A percentile compares a stretch with the other conserved stretches of the same genome.
These are phyloP conservation scores for Acer yangbiense DNA, from an alignment of 345 rosid species.

Conservation along the genomic window DNA sequence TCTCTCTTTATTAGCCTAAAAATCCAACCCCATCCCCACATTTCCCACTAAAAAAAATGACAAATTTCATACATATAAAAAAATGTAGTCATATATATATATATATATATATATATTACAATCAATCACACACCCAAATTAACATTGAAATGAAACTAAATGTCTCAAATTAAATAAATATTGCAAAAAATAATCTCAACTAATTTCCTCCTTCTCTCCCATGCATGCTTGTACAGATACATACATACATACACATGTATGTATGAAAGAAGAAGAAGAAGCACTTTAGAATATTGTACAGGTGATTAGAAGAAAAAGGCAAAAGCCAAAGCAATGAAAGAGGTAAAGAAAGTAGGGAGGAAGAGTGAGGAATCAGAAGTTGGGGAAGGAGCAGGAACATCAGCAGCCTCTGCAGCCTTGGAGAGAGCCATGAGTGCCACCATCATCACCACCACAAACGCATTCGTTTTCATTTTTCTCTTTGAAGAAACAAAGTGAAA, in stretches of 20 bases:
- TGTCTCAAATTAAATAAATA: neutral
- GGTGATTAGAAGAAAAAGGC: constrained; percentile 36
- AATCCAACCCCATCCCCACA: neutral
- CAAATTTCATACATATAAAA: neutral
- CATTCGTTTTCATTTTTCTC: constrained; percentile 33
- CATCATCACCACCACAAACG: constrained; percentile 27
- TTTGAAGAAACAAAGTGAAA: neutral
- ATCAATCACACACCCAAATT: constrained; percentile 15
- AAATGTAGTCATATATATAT: neutral
- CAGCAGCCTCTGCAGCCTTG: constrained; percentile 36
- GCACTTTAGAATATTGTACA: neutral
- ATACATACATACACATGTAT: neutral
- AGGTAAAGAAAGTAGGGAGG: constrained; percentile 40
- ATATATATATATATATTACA: neutral
- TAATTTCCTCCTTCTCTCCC: neutral
- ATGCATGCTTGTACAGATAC: too few relatives aligned
- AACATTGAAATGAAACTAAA: constrained; percentile 6
- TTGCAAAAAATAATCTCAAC: neutral
- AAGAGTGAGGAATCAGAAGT: constrained; percentile 40
- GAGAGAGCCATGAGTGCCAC: constrained; percentile 37
- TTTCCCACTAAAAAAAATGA: neutral
- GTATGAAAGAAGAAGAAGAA: neutral
- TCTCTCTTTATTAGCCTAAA: constrained; percentile 1
- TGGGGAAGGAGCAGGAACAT: constrained; percentile 46
- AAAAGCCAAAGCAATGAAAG: constrained; percentile 37